These are phyloP conservation scores for Haematococcus lacustris DNA, from an alignment of 139 green algal species.

Conservation along the genomic window DNA sequence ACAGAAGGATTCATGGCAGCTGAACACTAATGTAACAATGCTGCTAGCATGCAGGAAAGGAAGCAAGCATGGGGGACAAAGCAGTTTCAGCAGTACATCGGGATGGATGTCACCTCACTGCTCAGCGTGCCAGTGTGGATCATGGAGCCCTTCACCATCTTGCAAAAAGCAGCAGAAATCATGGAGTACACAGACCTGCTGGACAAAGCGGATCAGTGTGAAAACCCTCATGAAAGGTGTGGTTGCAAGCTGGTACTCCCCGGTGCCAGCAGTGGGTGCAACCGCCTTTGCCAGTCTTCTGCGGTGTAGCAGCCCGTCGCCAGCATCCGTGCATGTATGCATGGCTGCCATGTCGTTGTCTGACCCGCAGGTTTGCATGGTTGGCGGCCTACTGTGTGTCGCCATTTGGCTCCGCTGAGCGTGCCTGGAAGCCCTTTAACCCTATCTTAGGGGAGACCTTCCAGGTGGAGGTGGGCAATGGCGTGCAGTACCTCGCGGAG, in stretches of 20 bases:
- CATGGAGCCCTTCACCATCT: constrained; percentile 95
- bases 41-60: too few relatives aligned
- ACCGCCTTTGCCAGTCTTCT: too few relatives aligned
- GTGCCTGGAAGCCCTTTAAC: constrained; percentile 99
- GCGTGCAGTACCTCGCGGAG: constrained; percentile 81
- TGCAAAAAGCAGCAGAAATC: constrained; percentile 96
- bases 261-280: neutral
- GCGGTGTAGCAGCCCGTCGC: too few relatives aligned
- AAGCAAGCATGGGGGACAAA: constrained; percentile 41
- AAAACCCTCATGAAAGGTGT: constrained; percentile 73
- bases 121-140: constrained; percentile 93
- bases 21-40: too few relatives aligned
- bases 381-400: constrained; percentile 86
- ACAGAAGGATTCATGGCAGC: too few relatives aligned
- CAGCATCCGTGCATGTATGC: too few relatives aligned
- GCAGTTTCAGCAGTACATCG: constrained; percentile 69
- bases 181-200: constrained; percentile 95
- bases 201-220: constrained; percentile 65
- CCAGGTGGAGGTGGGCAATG: constrained; percentile 62
- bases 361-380: constrained; percentile 67
- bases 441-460: constrained; percentile 97
- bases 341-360: too few relatives aligned
- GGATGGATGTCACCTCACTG: constrained; percentile 84
- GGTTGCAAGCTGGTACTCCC: neutral
- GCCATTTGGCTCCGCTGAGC: constrained; percentile 77